Evolutionary conservation across 1,284 basidiomycete species (phyloP).

Genomic region (Xerocomus nothofagi): DNA sequence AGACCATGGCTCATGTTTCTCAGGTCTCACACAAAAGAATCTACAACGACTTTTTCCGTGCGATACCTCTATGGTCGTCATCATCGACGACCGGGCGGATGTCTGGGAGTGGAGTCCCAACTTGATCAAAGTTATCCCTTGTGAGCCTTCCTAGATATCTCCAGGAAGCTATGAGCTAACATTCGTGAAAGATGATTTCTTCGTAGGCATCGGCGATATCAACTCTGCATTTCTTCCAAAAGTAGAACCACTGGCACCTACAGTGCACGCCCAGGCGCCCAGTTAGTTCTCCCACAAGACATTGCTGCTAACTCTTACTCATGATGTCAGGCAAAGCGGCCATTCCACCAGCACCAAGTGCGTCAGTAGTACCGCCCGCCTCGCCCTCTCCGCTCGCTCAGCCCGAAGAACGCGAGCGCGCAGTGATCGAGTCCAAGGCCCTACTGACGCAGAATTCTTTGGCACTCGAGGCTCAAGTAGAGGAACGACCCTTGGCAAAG

Average conservation of each 20-base stretch:
- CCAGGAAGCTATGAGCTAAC: neutral
- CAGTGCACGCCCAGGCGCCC: conserved; percentile 27
- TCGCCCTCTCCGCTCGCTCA: conserved; percentile 29
- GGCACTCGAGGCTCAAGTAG: conserved; percentile 80
- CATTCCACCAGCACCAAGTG: conserved; percentile 13
- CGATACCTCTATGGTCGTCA: conserved; percentile 98
- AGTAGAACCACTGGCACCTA: conserved; percentile 51
- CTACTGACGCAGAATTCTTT: conserved; percentile 65
- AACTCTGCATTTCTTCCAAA: conserved; percentile 92
- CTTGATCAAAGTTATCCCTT: conserved; percentile 94
- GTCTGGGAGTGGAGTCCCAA: conserved; percentile 98
- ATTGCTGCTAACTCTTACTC: neutral
- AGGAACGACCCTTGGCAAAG: conserved; percentile 85
- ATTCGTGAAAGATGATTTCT: conserved; percentile 83
- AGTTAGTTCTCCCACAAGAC: conserved; percentile 23
- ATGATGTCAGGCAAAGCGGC: conserved; percentile 20
- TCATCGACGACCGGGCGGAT: conserved; percentile 97
- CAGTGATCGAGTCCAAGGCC: conserved; percentile 50
- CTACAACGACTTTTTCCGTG: conserved; percentile 91
- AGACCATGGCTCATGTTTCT: conserved; percentile 9
- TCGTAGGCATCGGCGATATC: conserved; percentile 98
- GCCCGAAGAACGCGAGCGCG: conserved; percentile 42
- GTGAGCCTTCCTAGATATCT: conserved; percentile 48
- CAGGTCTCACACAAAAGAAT: conserved; percentile 88
- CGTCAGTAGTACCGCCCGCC: conserved; percentile 15